These are phyloP conservation scores for Quercus agrifolia DNA, from an alignment of 306 rosid genomes.

Conservation along the genomic window DNA sequence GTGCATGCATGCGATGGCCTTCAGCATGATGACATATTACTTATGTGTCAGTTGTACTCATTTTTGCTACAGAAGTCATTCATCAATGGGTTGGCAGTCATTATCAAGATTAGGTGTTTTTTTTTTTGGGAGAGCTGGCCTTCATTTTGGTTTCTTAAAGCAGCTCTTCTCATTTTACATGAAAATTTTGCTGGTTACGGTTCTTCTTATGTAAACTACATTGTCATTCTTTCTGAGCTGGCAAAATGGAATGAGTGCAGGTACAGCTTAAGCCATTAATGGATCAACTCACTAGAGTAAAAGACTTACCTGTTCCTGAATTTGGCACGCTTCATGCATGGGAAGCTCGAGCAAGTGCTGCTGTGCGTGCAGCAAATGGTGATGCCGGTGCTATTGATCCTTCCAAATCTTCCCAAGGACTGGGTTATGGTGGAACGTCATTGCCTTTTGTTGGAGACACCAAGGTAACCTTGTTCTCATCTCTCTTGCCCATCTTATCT, in stretches of 20 bases:
- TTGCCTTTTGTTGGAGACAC: slow-evolving; percentile 95
- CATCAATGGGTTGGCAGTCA: background rate
- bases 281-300: slow-evolving; percentile 80
- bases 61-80: background rate
- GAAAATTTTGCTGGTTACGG: slow-evolving; percentile 6
- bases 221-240: background rate
- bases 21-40: background rate
- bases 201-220: background rate
- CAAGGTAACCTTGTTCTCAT: slow-evolving; percentile 52
- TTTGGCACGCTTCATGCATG: slow-evolving; percentile 93
- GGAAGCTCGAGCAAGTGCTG: slow-evolving; percentile 91
- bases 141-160: slow-evolving; percentile 11
- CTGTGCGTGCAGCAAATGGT: slow-evolving; percentile 75
- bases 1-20: background rate
- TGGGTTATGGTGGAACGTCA: slow-evolving; percentile 78
- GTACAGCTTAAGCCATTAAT: slow-evolving; percentile 85
- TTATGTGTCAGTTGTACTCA: background rate
- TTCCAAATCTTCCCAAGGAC: slow-evolving; percentile 60
- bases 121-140: background rate
- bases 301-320: slow-evolving; percentile 91
- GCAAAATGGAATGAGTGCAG: slow-evolving; percentile 39
- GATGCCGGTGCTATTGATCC: slow-evolving; percentile 61
- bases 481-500: background rate
- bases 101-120: background rate
- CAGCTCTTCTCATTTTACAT: slow-evolving; percentile 4